Conservation (phyloP, 2,329 filamentous ascomycete species). For the Colletotrichum sp. region DNA sequence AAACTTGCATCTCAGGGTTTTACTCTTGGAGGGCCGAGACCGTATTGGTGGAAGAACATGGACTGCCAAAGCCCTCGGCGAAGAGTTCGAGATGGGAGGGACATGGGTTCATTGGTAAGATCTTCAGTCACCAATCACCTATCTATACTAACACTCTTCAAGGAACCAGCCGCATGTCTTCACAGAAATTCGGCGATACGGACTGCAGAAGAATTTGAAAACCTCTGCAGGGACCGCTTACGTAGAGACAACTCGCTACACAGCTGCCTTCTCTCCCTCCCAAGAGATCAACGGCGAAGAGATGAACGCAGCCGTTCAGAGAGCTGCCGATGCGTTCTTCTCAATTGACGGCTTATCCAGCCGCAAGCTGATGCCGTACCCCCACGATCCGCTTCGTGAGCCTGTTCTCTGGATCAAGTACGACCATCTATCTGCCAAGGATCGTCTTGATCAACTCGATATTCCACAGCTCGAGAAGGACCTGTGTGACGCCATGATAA, state of each 20-base stretch:
- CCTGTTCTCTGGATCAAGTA: background rate
- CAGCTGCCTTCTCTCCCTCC: background rate
- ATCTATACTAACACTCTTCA: background rate
- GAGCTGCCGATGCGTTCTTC: background rate
- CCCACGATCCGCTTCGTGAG: background rate
- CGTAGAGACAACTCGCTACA: background rate
- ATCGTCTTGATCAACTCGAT: background rate
- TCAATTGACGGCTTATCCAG: background rate
- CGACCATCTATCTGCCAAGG: background rate
- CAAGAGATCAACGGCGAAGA: background rate
- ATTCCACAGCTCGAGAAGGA: background rate
- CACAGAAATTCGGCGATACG: background rate
- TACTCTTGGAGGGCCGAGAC: background rate
- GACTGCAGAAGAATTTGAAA: background rate
- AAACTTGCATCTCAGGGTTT: background rate
- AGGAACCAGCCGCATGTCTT: background rate
- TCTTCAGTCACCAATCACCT: rapidly evolving
- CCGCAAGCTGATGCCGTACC: background rate
- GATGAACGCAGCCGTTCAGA: background rate
- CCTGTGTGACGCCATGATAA: background rate
- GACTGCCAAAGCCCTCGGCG: background rate
- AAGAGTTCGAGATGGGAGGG: background rate
- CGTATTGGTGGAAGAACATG: background rate
- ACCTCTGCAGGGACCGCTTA: background rate
- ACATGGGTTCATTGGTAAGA: background rate